These are phyloP conservation scores for Pseudonitzschia multistriata DNA, from an alignment of 108 stramenopile species.

Conservation along the genomic window DNA sequence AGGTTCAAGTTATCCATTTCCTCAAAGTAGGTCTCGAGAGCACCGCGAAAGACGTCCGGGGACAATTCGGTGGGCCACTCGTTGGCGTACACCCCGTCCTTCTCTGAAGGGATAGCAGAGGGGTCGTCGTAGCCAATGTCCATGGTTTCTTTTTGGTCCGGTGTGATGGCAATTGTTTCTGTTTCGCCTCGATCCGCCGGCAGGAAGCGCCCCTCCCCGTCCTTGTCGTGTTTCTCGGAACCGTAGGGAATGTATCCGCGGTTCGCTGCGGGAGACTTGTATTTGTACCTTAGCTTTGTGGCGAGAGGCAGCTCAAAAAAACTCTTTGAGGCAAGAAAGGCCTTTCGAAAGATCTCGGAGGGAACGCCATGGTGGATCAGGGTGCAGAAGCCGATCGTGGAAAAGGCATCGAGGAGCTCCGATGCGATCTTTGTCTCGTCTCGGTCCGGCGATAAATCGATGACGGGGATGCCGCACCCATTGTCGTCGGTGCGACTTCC, in stretches of 20 bases:
- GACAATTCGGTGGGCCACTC: constrained; percentile 22
- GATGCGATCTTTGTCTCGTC: background rate
- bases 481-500: background rate
- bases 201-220: constrained; percentile 18
- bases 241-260: constrained; percentile 68
- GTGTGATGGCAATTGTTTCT: background rate
- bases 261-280: constrained; percentile 41
- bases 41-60: constrained; percentile 23
- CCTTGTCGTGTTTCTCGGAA: constrained; percentile 29
- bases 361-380: constrained; percentile 23
- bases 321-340: constrained; percentile 23
- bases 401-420: constrained; percentile 21
- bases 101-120: constrained; percentile 9
- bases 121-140: constrained; percentile 23
- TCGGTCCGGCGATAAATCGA: constrained; percentile 19
- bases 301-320: constrained; percentile 49
- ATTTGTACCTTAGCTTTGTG: constrained; percentile 47
- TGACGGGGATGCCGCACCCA: constrained; percentile 17
- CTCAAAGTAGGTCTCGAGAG: constrained; percentile 47
- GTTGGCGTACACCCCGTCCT: constrained; percentile 16
- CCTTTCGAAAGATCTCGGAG: constrained; percentile 7
- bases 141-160: constrained; percentile 36
- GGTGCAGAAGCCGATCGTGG: constrained; percentile 27
- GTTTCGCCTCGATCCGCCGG: too few species aligned
- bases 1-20: constrained; percentile 32